These are phyloP conservation scores for Chrysosporium queenslandicum DNA, from an alignment of 2,329 filamentous ascomycete species.

Conservation along the genomic window DNA sequence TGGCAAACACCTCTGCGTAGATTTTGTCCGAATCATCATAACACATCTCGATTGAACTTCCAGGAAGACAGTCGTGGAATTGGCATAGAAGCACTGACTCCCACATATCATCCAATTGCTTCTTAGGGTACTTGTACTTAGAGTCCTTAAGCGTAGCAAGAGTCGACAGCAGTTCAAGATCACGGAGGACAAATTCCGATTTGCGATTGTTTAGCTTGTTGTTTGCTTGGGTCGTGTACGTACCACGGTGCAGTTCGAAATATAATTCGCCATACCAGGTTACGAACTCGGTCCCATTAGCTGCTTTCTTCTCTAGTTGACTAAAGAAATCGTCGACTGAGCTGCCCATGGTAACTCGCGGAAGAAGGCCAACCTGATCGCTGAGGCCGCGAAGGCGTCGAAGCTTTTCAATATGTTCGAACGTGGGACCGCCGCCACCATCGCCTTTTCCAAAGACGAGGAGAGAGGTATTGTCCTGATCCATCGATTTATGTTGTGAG, in stretches of 20 bases:
- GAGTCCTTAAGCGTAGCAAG: slow-evolving; percentile 62
- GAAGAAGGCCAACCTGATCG: slow-evolving; percentile 73
- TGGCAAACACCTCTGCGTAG: slow-evolving; percentile 73
- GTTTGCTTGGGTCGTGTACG: slow-evolving; percentile 93
- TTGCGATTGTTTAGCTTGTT: slow-evolving; percentile 92
- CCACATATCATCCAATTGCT: slow-evolving; percentile 94
- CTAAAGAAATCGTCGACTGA: slow-evolving; percentile 94
- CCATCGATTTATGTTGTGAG: slow-evolving; percentile 87
- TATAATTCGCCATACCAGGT: slow-evolving; percentile 99
- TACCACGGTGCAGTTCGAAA: slow-evolving; percentile 93
- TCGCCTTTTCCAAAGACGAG: slow-evolving; percentile 95
- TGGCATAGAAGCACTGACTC: slow-evolving; percentile 84
- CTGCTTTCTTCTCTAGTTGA: slow-evolving; percentile 66
- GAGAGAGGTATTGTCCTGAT: slow-evolving; percentile 80
- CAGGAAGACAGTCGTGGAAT: slow-evolving; percentile 94
- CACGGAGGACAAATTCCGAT: slow-evolving; percentile 72
- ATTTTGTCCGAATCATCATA: slow-evolving; percentile 91
- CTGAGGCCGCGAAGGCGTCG: slow-evolving; percentile 82
- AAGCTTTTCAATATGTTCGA: slow-evolving; percentile 88
- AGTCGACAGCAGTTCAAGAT: slow-evolving; percentile 80
- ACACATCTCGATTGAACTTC: slow-evolving; percentile 94
- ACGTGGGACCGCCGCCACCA: slow-evolving; percentile 88
- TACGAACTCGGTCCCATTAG: slow-evolving; percentile 58
- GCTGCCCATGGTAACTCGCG: slow-evolving; percentile 76
- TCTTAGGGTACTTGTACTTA: slow-evolving; percentile 81